Conservation (phyloP, 2,329 filamentous ascomycete species). For the Amphichorda felina region DNA sequence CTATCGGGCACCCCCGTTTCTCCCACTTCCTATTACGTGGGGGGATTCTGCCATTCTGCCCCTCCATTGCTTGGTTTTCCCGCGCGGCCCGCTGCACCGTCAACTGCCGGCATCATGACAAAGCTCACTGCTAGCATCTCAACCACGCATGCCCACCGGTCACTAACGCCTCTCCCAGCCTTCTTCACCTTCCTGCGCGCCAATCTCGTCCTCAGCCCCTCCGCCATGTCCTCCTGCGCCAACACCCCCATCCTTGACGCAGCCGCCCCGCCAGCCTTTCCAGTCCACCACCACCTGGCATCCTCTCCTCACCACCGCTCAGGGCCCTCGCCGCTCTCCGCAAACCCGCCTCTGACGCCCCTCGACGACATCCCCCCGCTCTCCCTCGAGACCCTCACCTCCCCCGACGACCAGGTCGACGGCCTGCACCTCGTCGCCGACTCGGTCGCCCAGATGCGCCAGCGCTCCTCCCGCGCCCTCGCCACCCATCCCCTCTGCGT, state of each 20-base stretch:
- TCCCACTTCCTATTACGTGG: no score
- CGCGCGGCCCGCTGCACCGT: no score
- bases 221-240: slow-evolving; percentile 47
- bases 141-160: neutral
- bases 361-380: slow-evolving; percentile 48
- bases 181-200: slow-evolving; percentile 76
- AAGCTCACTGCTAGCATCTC: no score
- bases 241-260: slow-evolving; percentile 47
- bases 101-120: no score
- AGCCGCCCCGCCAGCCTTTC: slow-evolving; percentile 15
- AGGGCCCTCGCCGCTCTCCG: slow-evolving; percentile 22
- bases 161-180: slow-evolving; percentile 33
- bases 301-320: slow-evolving; percentile 32
- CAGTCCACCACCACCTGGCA: slow-evolving; percentile 29
- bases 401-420: slow-evolving; percentile 48
- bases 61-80: no score
- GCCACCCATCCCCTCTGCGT: slow-evolving; percentile 50
- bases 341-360: slow-evolving; percentile 21
- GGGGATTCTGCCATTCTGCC: no score
- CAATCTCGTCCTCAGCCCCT: slow-evolving; percentile 59
- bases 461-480: slow-evolving; percentile 50
- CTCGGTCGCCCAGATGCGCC: slow-evolving; percentile 71
- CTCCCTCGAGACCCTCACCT: slow-evolving; percentile 43
- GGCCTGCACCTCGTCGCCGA: slow-evolving; percentile 67
- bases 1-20: no score